Base-by-base conservation (phyloP, 192 early-diverging fungal species). In the Backusella circina region DNA sequence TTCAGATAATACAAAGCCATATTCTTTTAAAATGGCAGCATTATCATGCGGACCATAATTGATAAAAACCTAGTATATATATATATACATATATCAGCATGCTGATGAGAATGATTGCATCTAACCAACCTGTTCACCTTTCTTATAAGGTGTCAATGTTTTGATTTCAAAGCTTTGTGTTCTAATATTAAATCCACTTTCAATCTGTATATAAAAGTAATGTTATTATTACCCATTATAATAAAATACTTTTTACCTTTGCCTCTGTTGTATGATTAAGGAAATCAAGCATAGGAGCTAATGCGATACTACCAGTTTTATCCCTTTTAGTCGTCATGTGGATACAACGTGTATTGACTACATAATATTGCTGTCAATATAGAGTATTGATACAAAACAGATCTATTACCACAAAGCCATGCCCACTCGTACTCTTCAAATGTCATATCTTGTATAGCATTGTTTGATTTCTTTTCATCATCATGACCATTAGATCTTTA, bases 271-370 rank as follows among this genome's bases (percentile, higher is more conserved):
- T 86, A 84, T 94, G 93, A 77, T 94, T 94, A 44, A 94, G 87
- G 21, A 94, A 87, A 83, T 94, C 93, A 13, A 94, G 82, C 67
- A 93, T 82, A 5, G 93, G 93, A 33, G 93, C 93, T 41, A 94
- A 79, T 32, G 93, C 90, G 41, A 94, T 90, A 65, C 82, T 88
- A 7, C 81, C 71, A 13, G 38, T 72, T 61, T 89, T 88, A 12
- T 73, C 80, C 26, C 54, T 61, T 61, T 61, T 61, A 5, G 77
- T 74, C 47, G 81, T 83, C 26, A 89, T 73, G 70, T 88, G 84
- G 37, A 89, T 89, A 37, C 88, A 86, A 65, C 88, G 81, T 2
- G 88, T 88, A 76, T 88, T 89, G 12, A 89, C 88, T 89, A 75
- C 8, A 39, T 6, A 10, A 33, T 16, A 7, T 9, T 10, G 37